These are phyloP conservation scores for Gastrodia elata DNA, from an alignment of 106 monocot species.

Conservation along the genomic window DNA sequence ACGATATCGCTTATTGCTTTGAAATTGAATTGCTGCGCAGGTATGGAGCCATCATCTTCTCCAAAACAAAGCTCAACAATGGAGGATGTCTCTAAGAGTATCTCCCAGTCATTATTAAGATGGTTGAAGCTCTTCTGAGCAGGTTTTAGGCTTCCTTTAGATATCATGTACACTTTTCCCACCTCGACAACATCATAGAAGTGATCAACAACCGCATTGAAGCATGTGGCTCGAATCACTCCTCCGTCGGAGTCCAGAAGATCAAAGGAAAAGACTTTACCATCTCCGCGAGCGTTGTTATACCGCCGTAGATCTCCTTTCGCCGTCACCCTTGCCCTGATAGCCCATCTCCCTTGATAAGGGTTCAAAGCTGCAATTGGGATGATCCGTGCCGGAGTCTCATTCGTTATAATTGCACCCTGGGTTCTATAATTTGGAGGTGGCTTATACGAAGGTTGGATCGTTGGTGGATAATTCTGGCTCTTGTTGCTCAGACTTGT, in stretches of 20 bases:
- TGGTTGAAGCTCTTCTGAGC: slow-evolving; percentile 88
- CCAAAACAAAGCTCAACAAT: slow-evolving; percentile 63
- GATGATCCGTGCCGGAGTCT: slow-evolving; percentile 75
- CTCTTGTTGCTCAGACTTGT: slow-evolving; percentile 20
- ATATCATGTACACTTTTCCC: slow-evolving; percentile 84
- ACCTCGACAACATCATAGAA: slow-evolving; percentile 69
- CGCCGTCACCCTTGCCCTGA: slow-evolving; percentile 81
- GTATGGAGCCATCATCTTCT: slow-evolving; percentile 78
- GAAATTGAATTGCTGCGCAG: slow-evolving; percentile 80
- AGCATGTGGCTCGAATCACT: slow-evolving; percentile 88
- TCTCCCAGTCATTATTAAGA: slow-evolving; percentile 86
- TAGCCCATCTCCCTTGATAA: slow-evolving; percentile 90
- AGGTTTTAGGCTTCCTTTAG: slow-evolving; percentile 83
- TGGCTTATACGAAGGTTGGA: slow-evolving; percentile 84
- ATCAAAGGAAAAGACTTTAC: slow-evolving; percentile 97
- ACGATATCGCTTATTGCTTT: slow-evolving; percentile 55
- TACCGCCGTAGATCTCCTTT: slow-evolving; percentile 79
- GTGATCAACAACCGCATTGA: slow-evolving; percentile 73
- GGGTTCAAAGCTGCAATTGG: slow-evolving; percentile 87
- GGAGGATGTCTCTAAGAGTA: slow-evolving; percentile 69
- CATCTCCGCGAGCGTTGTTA: slow-evolving; percentile 88
- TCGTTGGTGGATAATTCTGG: slow-evolving; percentile 36
- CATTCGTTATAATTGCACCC: slow-evolving; percentile 74
- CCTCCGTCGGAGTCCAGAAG: slow-evolving; percentile 96
- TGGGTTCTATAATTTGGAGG: slow-evolving; percentile 64